phyloP scores from a whole-genome alignment of 805 yeast genomes.

The Groenewaldozyma tartarivorans region DNA sequence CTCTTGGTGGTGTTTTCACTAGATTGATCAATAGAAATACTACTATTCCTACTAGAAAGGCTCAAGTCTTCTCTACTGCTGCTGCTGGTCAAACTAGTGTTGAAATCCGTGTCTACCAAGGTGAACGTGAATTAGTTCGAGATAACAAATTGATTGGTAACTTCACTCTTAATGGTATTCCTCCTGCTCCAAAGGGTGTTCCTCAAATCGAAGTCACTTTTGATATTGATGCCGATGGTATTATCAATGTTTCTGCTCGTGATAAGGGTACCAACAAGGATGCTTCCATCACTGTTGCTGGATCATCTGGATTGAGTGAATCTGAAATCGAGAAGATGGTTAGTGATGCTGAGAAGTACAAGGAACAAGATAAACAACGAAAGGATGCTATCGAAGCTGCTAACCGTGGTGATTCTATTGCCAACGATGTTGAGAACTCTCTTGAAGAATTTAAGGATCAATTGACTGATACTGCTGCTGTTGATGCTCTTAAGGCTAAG shows the following conservation, averaged over 20 bases:
- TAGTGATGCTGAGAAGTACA: conserved; percentile 79
- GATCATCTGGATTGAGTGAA: conserved; percentile 87
- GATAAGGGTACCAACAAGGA: conserved; percentile 92
- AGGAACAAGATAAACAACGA: conserved; percentile 80
- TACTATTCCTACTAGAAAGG: conserved; percentile 93
- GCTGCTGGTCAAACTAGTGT: conserved; percentile 95
- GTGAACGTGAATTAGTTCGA: conserved; percentile 96
- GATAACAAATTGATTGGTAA: conserved; percentile 97
- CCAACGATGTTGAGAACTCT: conserved; percentile 84
- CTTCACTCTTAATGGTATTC: conserved; percentile 91
- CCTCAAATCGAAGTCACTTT: conserved; percentile 92
- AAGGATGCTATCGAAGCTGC: conserved; percentile 77
- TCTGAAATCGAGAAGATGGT: conserved; percentile 87
- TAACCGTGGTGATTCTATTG: conserved; percentile 73
- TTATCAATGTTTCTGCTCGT: conserved; percentile 88
- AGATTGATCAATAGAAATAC: conserved; percentile 87
- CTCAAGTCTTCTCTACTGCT: conserved; percentile 93
- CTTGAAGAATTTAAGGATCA: conserved; percentile 66
- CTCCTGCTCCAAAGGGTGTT: conserved; percentile 92
- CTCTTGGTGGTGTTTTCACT: conserved; percentile 96
- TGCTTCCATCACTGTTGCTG: conserved; percentile 92
- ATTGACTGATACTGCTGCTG: conserved; percentile 44
- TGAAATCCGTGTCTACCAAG: conserved; percentile 97
- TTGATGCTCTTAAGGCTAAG: conserved; percentile 44
- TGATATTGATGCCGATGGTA: conserved; percentile 96